These are phyloP conservation scores for Eudorina sp. DNA, from an alignment of 139 green algal species.

Conservation along the genomic window DNA sequence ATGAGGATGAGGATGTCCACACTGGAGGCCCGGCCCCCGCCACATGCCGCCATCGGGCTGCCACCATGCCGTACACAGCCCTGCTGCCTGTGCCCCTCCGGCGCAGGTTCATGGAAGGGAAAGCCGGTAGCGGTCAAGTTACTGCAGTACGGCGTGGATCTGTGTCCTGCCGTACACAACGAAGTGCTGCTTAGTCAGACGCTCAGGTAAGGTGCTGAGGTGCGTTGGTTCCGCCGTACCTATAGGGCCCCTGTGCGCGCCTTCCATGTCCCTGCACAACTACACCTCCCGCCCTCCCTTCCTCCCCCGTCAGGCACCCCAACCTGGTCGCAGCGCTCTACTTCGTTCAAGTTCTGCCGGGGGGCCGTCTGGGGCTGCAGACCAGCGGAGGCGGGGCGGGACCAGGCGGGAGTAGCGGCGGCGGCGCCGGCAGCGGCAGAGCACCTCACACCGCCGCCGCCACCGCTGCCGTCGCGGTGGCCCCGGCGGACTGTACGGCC, in stretches of 20 bases:
- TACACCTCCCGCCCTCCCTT: neutral
- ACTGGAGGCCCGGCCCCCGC: no score
- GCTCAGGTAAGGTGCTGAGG: neutral
- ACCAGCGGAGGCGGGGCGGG: neutral
- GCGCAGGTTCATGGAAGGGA: neutral
- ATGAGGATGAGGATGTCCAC: no score
- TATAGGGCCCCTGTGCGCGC: no score
- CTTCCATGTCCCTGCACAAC: no score
- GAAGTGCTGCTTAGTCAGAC: conserved; percentile 37
- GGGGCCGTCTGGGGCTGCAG: neutral
- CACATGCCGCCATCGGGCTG: no score
- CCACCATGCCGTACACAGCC: no score
- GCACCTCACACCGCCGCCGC: neutral
- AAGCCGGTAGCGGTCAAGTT: conserved; percentile 46
- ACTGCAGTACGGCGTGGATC: conserved; percentile 37
- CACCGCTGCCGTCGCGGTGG: neutral
- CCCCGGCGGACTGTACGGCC: no score
- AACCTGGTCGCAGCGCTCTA: conserved; percentile 27
- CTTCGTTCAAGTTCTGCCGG: conserved; percentile 29
- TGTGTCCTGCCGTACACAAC: conserved; percentile 9
- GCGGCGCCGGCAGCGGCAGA: no score
- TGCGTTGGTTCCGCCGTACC: no score
- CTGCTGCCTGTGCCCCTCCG: neutral
- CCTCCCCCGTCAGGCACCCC: neutral
- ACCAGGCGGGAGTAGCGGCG: neutral